A percentile compares a stretch with the other conserved stretches of the same genome.
phyloP scores from a whole-genome alignment of 306 rosid genomes.

The Cucurbita ficifolia region DNA sequence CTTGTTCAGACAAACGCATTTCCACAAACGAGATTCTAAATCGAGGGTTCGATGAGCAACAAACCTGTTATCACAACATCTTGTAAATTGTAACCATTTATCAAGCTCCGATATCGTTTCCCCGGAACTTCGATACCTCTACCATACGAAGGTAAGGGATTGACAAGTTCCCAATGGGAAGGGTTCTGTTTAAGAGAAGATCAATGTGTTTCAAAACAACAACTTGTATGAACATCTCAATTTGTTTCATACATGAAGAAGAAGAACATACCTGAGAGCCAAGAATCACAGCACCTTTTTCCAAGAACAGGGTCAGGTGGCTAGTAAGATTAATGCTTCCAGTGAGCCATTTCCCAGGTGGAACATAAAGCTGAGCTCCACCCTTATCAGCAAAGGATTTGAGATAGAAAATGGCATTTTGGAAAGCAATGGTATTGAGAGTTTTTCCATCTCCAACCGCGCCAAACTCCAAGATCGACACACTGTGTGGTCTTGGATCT shows the following conservation, averaged over 20 bases:
- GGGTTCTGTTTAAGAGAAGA: slow-evolving; percentile 46
- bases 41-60: not conserved
- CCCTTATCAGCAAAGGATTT: slow-evolving; percentile 97
- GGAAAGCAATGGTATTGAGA: slow-evolving; percentile 79
- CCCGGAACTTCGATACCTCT: slow-evolving; percentile 82
- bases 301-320: slow-evolving; percentile 88
- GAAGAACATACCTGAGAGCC: slow-evolving; percentile 72
- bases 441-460: slow-evolving; percentile 96
- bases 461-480: slow-evolving; percentile 82
- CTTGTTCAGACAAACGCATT: not conserved
- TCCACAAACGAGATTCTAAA: not conserved
- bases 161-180: slow-evolving; percentile 62
- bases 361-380: slow-evolving; percentile 94
- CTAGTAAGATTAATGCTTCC: slow-evolving; percentile 92
- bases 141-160: slow-evolving; percentile 89
- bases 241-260: not conserved
- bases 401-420: slow-evolving; percentile 89
- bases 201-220: not conserved
- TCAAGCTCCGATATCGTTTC: slow-evolving; percentile 68
- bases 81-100: slow-evolving; percentile 59
- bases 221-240: not conserved
- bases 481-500: slow-evolving; percentile 85
- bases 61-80: slow-evolving; percentile 94
- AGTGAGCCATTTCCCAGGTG: slow-evolving; percentile 87
- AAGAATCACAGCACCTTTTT: slow-evolving; percentile 74